These are phyloP conservation scores for Mycena citricolor DNA, from an alignment of 1,284 basidiomycete species.

Conservation along the genomic window DNA sequence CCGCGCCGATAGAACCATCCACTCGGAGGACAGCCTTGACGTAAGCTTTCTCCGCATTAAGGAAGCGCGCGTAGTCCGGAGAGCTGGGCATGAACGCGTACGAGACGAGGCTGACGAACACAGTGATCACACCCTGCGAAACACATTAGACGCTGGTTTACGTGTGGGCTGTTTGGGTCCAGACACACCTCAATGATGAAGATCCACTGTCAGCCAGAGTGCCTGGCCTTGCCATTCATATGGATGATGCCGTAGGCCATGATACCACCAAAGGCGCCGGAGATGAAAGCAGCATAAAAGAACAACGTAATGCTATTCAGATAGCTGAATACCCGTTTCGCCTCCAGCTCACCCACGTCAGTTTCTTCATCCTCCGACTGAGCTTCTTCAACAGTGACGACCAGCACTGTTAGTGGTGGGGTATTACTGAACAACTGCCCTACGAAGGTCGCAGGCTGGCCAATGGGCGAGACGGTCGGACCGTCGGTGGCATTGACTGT, in stretches of 20 bases:
- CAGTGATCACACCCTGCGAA: slow-evolving; percentile 38
- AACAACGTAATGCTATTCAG: slow-evolving; percentile 55
- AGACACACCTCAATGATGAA: slow-evolving; percentile 32
- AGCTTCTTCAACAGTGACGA: no score
- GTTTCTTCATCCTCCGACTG: no score
- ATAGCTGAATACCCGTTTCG: no score
- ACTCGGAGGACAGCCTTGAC: slow-evolving; percentile 34
- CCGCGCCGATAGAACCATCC: slow-evolving; percentile 34
- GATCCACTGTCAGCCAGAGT: slow-evolving; percentile 36
- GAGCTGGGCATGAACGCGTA: slow-evolving; percentile 50
- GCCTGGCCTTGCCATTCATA: slow-evolving; percentile 50
- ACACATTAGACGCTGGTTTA: no score
- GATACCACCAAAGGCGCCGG: slow-evolving; percentile 64
- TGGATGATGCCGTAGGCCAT: slow-evolving; percentile 57
- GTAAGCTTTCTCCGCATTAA: slow-evolving; percentile 42
- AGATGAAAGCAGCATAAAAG: slow-evolving; percentile 58
- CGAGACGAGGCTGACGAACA: slow-evolving; percentile 41
- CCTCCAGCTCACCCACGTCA: no score
- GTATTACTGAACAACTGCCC: no score
- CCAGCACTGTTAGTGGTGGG: no score
- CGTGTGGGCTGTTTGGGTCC: background rate
- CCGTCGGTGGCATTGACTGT: no score
- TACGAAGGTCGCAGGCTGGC: no score
- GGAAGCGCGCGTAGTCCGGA: slow-evolving; percentile 47
- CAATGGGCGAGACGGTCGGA: no score